phyloP scores from a whole-genome alignment of 345 rosid genomes.

The Capsella bursapastoris region DNA sequence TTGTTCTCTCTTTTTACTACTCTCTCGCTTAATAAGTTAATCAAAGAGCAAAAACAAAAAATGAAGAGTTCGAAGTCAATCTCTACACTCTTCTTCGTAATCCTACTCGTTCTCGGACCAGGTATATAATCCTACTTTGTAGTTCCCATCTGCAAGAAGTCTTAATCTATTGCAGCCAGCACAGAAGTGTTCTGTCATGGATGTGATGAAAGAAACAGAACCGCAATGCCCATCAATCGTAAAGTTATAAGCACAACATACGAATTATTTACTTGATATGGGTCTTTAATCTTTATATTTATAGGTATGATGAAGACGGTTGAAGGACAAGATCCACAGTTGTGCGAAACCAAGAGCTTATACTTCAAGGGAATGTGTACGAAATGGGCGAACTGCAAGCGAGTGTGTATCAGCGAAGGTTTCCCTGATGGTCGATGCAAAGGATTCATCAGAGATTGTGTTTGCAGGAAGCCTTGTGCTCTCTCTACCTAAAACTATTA shows the following conservation, averaged over 20 bases:
- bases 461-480: constrained; percentile 4
- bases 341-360: neutral
- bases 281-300: neutral
- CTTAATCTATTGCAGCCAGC: constrained; percentile 97
- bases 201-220: constrained; percentile 90
- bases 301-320: constrained; percentile 1
- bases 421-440: constrained; percentile 17
- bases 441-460: neutral
- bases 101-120: neutral
- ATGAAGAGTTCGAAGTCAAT: neutral
- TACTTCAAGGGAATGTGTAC: neutral
- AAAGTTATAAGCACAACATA: constrained; percentile 15
- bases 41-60: neutral
- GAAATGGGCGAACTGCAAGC: neutral
- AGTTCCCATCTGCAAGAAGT: constrained; percentile 96
- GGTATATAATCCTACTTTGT: constrained; percentile 58
- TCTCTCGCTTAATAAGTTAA: neutral
- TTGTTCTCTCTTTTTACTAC: neutral
- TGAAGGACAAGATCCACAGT: constrained; percentile 12
- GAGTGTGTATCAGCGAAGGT: neutral
- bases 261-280: neutral
- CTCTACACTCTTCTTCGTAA: neutral
- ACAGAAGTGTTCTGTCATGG: constrained; percentile 98
- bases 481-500: neutral
- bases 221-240: constrained; percentile 82